phyloP scores from a whole-genome alignment of 1,139 yeast genomes.

The Barnettozyma hawaiiensis region DNA sequence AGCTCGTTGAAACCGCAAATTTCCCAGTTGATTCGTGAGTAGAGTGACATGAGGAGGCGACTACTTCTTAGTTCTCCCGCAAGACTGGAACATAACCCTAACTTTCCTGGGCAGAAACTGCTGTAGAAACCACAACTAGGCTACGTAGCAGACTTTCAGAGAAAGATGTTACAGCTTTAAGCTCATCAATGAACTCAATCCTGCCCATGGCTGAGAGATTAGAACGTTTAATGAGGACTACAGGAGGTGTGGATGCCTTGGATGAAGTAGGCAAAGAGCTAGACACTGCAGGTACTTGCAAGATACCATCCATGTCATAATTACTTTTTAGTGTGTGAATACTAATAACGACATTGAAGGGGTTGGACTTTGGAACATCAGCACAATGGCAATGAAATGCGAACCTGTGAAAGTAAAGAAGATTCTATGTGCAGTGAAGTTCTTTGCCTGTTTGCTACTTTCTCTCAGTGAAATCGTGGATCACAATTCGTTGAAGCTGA shows the following conservation, averaged over 20 bases:
- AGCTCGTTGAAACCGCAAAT: slow-evolving; percentile 13
- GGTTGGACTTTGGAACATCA: slow-evolving; percentile 30
- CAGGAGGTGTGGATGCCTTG: slow-evolving; percentile 15
- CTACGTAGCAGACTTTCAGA: slow-evolving; percentile 11
- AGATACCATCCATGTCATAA: neutral
- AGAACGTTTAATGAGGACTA: slow-evolving; percentile 18
- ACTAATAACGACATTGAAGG: slow-evolving; percentile 12
- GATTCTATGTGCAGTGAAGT: slow-evolving; percentile 20
- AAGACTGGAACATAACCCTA: no score
- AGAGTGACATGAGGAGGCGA: neutral
- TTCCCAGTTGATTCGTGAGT: slow-evolving; percentile 16
- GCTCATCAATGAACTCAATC: slow-evolving; percentile 17
- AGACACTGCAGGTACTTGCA: slow-evolving; percentile 13
- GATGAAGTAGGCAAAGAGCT: slow-evolving; percentile 8
- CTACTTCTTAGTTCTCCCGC: no score
- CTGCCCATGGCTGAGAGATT: slow-evolving; percentile 22
- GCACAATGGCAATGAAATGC: slow-evolving; percentile 20
- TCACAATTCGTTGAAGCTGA: slow-evolving; percentile 15
- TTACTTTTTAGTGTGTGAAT: neutral
- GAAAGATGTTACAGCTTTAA: slow-evolving; percentile 15
- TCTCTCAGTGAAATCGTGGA: slow-evolving; percentile 24
- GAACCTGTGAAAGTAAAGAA: slow-evolving; percentile 8
- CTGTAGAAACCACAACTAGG: slow-evolving; percentile 12
- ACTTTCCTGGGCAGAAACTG: slow-evolving; percentile 14
- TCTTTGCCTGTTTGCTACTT: slow-evolving; percentile 26